Base-by-base conservation (phyloP, 768 basidiomycete genomes). In the Cubamyces lactineus region DNA sequence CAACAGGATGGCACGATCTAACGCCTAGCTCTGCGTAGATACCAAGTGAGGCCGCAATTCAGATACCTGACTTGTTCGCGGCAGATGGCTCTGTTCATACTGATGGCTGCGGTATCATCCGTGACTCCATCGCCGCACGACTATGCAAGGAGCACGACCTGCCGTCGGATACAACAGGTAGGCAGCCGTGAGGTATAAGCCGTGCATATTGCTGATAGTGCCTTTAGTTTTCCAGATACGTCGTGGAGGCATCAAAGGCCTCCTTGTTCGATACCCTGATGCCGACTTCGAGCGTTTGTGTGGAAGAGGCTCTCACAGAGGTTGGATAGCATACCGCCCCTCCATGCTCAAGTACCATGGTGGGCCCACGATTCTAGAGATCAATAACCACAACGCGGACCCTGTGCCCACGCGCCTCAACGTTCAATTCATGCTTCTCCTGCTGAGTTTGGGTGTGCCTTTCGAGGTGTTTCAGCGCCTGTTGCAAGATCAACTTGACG, bases 61-160 rank as follows among this genome's bases (percentile, higher is more conserved):
- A 57, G 52, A 30, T 68, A 11, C 57, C 53, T 5, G 67, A 68
- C 16, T 28, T 56, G 21, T 43, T 23, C 7, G 67, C 67, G 6
- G 41, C 39, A 30, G 64, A 63, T 50, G 62, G 62, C 6, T 65
- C 64, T 16, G 23, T 68, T 21, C 62, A 65, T 39, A 68, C 45
- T 30, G 67, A 68, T 28, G 64, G 67, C 3, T 68, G 64, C 24
- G 67, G 67, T 6, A 58, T 65, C 64, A 68, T 68, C 5, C 64
- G 61, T 2, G 60, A 65, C 48, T 58, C 59, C 5, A 63, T 68
- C 19, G 67, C 67, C 11, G n/a, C 17, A 1, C 30, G 56, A 30
- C 5, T 68, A 1, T 68, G 67, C 52, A 21, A 30, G 7, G 11
- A 21, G 13, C 57, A 61, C 17, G 61, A 51, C 0, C 19, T 68